Base-by-base conservation (phyloP, 2,329 filamentous ascomycete genomes). In the Botryosphaeria dothidea region DNA sequence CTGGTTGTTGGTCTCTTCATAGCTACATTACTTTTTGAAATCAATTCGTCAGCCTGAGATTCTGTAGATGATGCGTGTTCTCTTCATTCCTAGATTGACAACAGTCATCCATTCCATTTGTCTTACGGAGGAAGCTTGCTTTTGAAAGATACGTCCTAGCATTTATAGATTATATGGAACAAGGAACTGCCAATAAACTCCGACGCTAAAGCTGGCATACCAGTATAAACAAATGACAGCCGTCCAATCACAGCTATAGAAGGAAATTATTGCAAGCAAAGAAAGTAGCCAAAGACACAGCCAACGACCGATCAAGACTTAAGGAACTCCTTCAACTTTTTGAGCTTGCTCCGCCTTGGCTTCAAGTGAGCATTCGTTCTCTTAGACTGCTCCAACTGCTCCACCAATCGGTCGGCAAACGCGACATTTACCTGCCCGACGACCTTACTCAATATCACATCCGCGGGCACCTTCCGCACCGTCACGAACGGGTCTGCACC, bases 261-360 rank as follows among this genome's bases (percentile, higher is more conserved):
- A n/a, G n/a, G n/a, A n/a, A n/a, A n/a, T n/a, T n/a, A n/a, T n/a
- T n/a, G n/a, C n/a, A n/a, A n/a, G n/a, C n/a, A n/a, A n/a, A 34
- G 31, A 11, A 34, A 34, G 31, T 25, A 57, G 21, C 2, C 2
- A 57, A 7, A 13, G 3, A 7, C 5, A 4, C 23, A 46, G 34
- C 3, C 17, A 23, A 8, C 19, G 27, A 21, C 17, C 38, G n/a
- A 4, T 52, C 41, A 60, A 46, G 56, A 60, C 41, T 23, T 34
- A 38, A 60, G 43, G 27, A 60, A 60, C 25, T 15, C 8, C 56
- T 60, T 60, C 56, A 60, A 34, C 56, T 25, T 60, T 23, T 60
- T n/a, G 25, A 60, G 19, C 41, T 21, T 60, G 9, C 38, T 60
- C 25, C 9, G 4, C 41, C 17, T 60, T 27, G 25, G 56, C 41